Evolutionary conservation across 116 monocot genomes (phyloP).

Genomic region (Iris pallida): DNA sequence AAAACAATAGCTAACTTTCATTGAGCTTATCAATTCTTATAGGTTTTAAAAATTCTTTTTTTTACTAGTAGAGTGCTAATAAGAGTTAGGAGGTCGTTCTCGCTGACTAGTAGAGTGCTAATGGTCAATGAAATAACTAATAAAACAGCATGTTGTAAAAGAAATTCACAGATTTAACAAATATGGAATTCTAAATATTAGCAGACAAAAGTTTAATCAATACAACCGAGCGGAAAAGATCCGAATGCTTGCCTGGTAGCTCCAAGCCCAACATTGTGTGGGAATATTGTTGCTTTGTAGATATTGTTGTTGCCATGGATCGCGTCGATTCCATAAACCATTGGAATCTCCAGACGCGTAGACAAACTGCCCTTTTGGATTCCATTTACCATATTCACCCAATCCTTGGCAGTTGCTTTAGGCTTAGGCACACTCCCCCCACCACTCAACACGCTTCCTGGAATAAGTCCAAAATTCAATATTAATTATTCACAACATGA

Average conservation of each 20-base stretch:
- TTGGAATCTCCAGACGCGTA: constrained; percentile 58
- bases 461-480: constrained; percentile 2
- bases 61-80: no score
- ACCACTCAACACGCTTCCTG: constrained; percentile 61
- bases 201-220: no score
- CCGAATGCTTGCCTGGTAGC: constrained; percentile 40
- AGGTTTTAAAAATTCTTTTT: no score
- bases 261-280: constrained; percentile 53
- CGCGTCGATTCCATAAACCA: constrained; percentile 66
- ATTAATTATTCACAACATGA: neutral
- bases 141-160: no score
- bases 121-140: no score
- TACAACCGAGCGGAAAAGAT: no score
- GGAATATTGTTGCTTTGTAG: constrained; percentile 57
- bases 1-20: no score
- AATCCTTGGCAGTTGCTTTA: constrained; percentile 35
- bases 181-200: no score
- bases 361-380: constrained; percentile 47
- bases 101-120: no score
- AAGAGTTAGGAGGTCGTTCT: no score
- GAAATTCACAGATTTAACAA: no score
- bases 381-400: constrained; percentile 46
- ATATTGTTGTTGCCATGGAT: constrained; percentile 62
- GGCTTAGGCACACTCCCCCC: constrained; percentile 58
- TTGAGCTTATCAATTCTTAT: no score